Percentiles rank a stretch among this genome's conserved stretches.
Evolutionary conservation across 2,329 filamentous ascomycete genomes (phyloP).

Genomic region (Penicillium sp.): DNA sequence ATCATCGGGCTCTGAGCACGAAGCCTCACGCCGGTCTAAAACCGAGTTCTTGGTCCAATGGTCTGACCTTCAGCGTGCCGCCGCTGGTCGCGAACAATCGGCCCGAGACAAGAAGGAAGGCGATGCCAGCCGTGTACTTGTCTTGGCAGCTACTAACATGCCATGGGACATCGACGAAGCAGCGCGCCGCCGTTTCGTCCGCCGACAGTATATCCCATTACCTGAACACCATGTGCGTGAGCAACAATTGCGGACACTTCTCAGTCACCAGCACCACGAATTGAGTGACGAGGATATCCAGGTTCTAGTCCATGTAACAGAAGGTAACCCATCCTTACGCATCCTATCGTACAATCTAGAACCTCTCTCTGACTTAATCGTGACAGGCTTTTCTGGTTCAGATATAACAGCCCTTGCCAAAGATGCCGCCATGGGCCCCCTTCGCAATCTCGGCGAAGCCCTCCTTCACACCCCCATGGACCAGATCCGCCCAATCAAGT

Average conservation of each 20-base stretch:
- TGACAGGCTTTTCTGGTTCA: constrained; percentile 91
- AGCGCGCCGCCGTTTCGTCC: constrained; percentile 84
- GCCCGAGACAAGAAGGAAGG: constrained; percentile 69
- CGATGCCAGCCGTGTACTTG: constrained; percentile 85
- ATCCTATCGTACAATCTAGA: not conserved
- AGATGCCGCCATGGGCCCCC: constrained; percentile 95
- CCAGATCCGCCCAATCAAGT: constrained; percentile 83
- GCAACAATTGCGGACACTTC: constrained; percentile 75
- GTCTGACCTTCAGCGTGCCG: constrained; percentile 90
- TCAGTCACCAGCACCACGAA: constrained; percentile 86
- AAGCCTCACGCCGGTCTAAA: constrained; percentile 91
- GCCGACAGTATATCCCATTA: constrained; percentile 93
- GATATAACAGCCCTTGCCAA: constrained; percentile 97
- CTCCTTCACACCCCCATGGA: constrained; percentile 91
- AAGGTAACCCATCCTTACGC: constrained; percentile 60
- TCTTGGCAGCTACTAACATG: constrained; percentile 92
- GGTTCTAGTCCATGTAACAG: constrained; percentile 76
- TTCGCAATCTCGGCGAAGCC: constrained; percentile 86
- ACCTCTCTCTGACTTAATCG: constrained; percentile 13
- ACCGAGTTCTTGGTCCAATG: constrained; percentile 98
- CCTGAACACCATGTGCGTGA: constrained; percentile 83
- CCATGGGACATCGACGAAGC: constrained; percentile 99
- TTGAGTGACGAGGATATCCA: constrained; percentile 73
- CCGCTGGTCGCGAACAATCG: constrained; percentile 75
- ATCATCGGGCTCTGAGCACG: constrained; percentile 78